Base-by-base conservation (phyloP, 306 rosid genomes). In the Sphenostylis stenocarpa region DNA sequence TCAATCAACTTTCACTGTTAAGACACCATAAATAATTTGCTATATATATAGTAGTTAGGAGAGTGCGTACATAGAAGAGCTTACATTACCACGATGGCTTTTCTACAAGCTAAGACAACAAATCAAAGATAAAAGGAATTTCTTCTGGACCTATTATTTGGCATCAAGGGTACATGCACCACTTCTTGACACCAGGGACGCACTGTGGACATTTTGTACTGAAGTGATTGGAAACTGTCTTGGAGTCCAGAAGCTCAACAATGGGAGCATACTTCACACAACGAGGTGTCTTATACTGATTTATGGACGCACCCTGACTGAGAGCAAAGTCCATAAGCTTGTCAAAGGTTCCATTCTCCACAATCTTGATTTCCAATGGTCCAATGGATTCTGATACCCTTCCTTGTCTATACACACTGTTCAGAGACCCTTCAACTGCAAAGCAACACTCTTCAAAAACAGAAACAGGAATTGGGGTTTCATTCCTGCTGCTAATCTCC, bases 251-350 rank as follows among this genome's bases (percentile, higher is more conserved):
- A 62, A 90, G 87, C 41, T 84, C 79, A 3, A 87, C 58, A 74
- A 84, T 69, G 66, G 90, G 86, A 16, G 61, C 73, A 57, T 49
- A 72, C 60, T 86, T 87, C 45, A 84, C 88, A 28, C 90, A 89
- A 2, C 89, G 83, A 28, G 91, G 91, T 6, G 88, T 81, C 78
- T 90, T 90, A 36, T 90, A 90, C 82, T 87, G 94, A 52, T 90
- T 90, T 77, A 90, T 90, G 4, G 91, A 87, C 0, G 91, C 86
- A 44, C 90, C 94, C 15, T 80, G 80, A 57, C 76, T 80, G 3
- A 90, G 38, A 13, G 90, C 87, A 41, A 86, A 84, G 44, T 87
- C 91, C 94, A 87, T 85, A 39, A 90, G 84, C 47, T 81, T 80
- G 20, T 87, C 91, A 55, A 90, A 87, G 2, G 90, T 90, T 20